Base-by-base conservation (phyloP, 768 basidiomycete genomes). In the Leccinum aurantiacum region DNA sequence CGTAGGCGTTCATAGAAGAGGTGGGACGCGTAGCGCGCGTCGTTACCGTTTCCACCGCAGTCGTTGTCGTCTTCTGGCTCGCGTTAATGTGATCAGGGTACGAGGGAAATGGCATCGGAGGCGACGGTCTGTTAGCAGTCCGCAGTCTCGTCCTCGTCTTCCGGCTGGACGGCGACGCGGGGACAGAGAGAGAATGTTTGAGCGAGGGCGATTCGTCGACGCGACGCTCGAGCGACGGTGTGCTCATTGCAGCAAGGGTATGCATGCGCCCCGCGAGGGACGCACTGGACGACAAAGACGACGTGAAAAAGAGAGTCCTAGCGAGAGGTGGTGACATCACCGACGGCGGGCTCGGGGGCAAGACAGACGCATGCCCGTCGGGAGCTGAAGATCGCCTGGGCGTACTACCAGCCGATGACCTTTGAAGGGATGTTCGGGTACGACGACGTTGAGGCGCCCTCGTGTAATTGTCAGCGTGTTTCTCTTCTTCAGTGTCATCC, bases 251-350 rank as follows among this genome's bases (percentile, higher is more conserved):
- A 6, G 49, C 49, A 38, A 54, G 4, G 13, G 35, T 10, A 44
- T 57, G 25, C 63, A 31, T 47, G 22, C 48, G 51, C 9, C 59
- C 22, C 13, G 57, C 50, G 9, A 74, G 59, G 15, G 72, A 69
- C 6, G 29, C 24, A 4, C 60, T 63, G 27, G 63, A 63, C 14
- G 66, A 64, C 29, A 57, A 14, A 1, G 69, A 31, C 4, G 56
- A 69, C 1, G 79, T 79, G 63, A 89, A 88, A 65, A 82, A 84
- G 29, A 89, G 76, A 27, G 78, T 76, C 27, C 76, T 80, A 57
- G 85, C 81, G 57, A 89, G 75, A 1, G 82, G 79, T 1, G 84
- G 82, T 11, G 82, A 87, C 70, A 76, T 83, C 37, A 89, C 71
- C 60, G 78, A 77, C 2, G 84, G 78, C 0, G 88, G 87, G 61